phyloP scores from a whole-genome alignment of 2,329 filamentous ascomycete genomes.

The Cytospora paraplurivora region DNA sequence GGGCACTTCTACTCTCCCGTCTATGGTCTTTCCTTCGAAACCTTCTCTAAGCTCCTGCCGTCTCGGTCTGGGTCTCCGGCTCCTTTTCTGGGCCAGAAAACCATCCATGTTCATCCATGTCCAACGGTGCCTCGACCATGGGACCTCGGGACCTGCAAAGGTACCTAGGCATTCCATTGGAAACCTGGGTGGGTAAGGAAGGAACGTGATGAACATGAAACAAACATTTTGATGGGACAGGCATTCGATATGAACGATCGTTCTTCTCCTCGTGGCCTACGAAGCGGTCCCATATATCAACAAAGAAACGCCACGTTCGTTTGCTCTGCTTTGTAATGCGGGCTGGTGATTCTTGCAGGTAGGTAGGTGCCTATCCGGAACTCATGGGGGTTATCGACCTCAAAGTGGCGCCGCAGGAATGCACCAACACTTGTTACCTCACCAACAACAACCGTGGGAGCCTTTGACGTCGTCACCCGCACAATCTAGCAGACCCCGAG shows the following conservation, averaged over 20 bases:
- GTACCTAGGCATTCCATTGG: too few relatives aligned
- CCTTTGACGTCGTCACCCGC: neutral
- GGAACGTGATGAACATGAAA: too few relatives aligned
- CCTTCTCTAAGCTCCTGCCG: too few relatives aligned
- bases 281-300: neutral
- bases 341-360: neutral
- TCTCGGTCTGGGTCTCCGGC: too few relatives aligned
- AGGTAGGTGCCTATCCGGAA: neutral
- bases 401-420: neutral
- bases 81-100: too few relatives aligned
- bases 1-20: too few relatives aligned
- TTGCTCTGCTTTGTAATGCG: neutral
- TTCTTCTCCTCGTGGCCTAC: neutral
- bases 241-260: neutral
- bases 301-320: neutral
- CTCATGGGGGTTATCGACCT: neutral
- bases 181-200: too few relatives aligned
- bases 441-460: neutral
- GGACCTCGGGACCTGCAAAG: too few relatives aligned
- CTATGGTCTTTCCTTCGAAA: too few relatives aligned
- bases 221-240: too few relatives aligned
- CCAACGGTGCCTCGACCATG: too few relatives aligned
- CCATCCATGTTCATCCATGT: too few relatives aligned
- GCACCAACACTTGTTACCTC: neutral
- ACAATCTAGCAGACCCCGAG: neutral